Percentiles rank a stretch among this genome's conserved stretches.
These are phyloP conservation scores for Linderniella brevidens DNA, from an alignment of 257 asterid species.

Conservation along the genomic window DNA sequence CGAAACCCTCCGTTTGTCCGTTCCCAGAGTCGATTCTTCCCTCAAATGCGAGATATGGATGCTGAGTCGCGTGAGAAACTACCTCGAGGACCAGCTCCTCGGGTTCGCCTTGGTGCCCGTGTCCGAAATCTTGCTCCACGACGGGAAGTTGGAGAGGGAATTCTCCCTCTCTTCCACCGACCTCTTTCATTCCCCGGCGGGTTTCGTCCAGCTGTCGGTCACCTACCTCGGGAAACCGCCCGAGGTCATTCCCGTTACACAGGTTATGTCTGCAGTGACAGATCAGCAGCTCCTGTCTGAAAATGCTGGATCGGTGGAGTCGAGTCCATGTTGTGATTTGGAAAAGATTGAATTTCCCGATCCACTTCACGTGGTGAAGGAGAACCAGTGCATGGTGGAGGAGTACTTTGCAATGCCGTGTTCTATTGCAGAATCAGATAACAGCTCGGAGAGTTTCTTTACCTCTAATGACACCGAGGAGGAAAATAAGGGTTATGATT, in stretches of 20 bases:
- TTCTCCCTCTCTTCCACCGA: slow-evolving; percentile 84
- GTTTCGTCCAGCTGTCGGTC: slow-evolving; percentile 69
- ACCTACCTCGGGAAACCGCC: slow-evolving; percentile 53
- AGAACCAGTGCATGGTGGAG: slow-evolving; percentile 71
- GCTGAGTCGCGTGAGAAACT: slow-evolving; percentile 89
- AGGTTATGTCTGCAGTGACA: slow-evolving; percentile 21
- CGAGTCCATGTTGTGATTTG: slow-evolving; percentile 18
- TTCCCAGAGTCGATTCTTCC: slow-evolving; percentile 48
- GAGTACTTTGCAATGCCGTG: slow-evolving; percentile 65
- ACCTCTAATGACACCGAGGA: slow-evolving; percentile 49
- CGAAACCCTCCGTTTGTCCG: slow-evolving; percentile 43
- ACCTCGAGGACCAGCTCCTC: slow-evolving; percentile 82
- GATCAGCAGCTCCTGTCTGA: slow-evolving; percentile 18
- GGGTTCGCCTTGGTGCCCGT: slow-evolving; percentile 86
- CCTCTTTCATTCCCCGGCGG: slow-evolving; percentile 97
- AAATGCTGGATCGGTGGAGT: no score
- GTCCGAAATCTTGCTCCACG: slow-evolving; percentile 46
- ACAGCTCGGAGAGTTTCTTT: slow-evolving; percentile 35
- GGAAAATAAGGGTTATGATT: slow-evolving; percentile 22
- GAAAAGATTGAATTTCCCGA: slow-evolving; percentile 91
- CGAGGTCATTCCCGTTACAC: slow-evolving; percentile 52
- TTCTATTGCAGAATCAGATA: slow-evolving; percentile 28
- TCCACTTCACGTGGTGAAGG: slow-evolving; percentile 64
- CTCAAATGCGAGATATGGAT: slow-evolving; percentile 93
- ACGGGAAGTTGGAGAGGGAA: slow-evolving; percentile 72